Evolutionary conservation across 2,329 filamentous ascomycete species (phyloP), one percentile per base, ranked within the genome.

Genomic region (Tricladium varicosporioides): DNA sequence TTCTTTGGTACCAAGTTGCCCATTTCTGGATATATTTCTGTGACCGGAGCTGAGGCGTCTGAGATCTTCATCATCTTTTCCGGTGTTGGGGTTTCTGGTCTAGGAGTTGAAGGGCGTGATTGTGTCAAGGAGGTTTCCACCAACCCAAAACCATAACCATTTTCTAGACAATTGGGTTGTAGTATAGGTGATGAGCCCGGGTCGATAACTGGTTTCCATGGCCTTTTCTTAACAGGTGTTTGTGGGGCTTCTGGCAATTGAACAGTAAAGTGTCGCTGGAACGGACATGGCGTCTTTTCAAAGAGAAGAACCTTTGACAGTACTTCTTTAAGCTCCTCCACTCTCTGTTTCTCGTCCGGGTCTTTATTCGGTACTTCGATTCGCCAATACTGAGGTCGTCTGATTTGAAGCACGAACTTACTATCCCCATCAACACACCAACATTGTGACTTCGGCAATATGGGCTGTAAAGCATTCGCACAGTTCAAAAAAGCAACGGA

Each of bases 341-440:
- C 85, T 63, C 83, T 81, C 45, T 77, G 74, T 61, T 81, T 78
- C 61, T 93, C 87, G 18, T 87, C 83, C 1, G 81, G 75, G 0
- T 82, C 82, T 36, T 78, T 78, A 14, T 84, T 80, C 0, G 91
- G 89, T 5, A 97, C 75, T 69, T 97, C 92, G 66, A 97, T 94
- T 62, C 92, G 86, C 81, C 94, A 96, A 72, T 94, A 97, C 45
- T 88, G 87, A 31, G 92, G 87, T 46, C 87, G 84, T 18, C 91
- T 81, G 62, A 95, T 91, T 63, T 92, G 88, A 58, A 97, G 76
- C n/a, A 96, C 88, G 65, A 96, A 96, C 65, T 87, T 82, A 72
- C 78, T 91, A 88, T 86, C 82, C 56, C 91, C 88, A 71, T 95
- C 90, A 32, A 97, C 88, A 71, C 89, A 95, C 92, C 92, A 97